phyloP scores from a whole-genome alignment of 331 rosid species.

The Malus hybrid region DNA sequence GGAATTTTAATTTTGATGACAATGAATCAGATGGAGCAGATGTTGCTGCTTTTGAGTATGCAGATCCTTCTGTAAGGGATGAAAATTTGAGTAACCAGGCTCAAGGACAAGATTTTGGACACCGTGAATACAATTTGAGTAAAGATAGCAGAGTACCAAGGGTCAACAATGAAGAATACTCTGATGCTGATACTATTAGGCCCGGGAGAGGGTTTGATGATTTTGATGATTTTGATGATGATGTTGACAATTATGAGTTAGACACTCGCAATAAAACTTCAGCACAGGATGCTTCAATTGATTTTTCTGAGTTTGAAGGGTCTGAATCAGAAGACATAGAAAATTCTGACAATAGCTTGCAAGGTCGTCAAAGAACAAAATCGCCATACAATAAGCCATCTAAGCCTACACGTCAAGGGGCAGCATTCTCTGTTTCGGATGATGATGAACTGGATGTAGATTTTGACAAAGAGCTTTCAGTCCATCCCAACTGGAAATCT shows the following conservation, averaged over 20 bases:
- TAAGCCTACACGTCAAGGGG: conserved; percentile 19
- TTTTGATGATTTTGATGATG: conserved; percentile 82
- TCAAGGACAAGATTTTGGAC: conserved; percentile 37
- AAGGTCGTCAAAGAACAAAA: conserved; percentile 10
- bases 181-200: conserved; percentile 33
- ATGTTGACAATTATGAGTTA: conserved; percentile 76
- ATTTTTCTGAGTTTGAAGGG: conserved; percentile 54
- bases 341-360: conserved; percentile 13
- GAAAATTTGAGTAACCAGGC: conserved; percentile 37
- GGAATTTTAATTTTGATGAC: conserved; percentile 98
- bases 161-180: conserved; percentile 35
- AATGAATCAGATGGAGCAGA: conserved; percentile 97
- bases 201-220: conserved; percentile 85
- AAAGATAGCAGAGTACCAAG: conserved; percentile 33
- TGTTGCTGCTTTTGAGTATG: conserved; percentile 95
- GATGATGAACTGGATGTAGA: conserved; percentile 49
- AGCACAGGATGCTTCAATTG: conserved; percentile 29
- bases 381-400: conserved; percentile 31
- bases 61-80: conserved; percentile 55
- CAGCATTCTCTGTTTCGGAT: conserved; percentile 47
- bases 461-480: conserved; percentile 36
- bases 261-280: conserved; percentile 41
- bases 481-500: conserved; percentile 56
- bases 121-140: conserved; percentile 34
- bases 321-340: conserved; percentile 44